Evolutionary conservation across 176 grass and related monocot genomes (phyloP).

Genomic region (Zoysia pacifica): DNA sequence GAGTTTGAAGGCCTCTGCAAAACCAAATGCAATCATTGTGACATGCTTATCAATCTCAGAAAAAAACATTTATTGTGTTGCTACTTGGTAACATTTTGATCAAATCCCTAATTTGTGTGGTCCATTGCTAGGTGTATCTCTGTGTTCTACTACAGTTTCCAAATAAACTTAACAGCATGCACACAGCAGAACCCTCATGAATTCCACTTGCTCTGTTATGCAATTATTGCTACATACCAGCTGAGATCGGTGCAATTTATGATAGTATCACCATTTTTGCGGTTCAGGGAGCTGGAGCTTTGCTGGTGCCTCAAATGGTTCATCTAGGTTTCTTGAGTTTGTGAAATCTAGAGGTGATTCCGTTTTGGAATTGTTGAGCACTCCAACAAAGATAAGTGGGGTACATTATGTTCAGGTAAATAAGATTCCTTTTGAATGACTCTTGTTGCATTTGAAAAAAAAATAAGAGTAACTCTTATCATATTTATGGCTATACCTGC

Average conservation of each 20-base stretch:
- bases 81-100: not conserved
- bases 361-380: conserved; percentile 91
- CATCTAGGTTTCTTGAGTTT: conserved; percentile 92
- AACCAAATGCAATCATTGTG: not conserved
- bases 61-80: not conserved
- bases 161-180: not conserved
- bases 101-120: not conserved
- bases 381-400: conserved; percentile 92
- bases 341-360: conserved; percentile 70
- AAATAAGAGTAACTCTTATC: not conserved
- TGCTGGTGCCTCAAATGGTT: conserved; percentile 73
- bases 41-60: not conserved
- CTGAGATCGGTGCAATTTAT: not conserved
- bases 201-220: conserved; percentile 12
- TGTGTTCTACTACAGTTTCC: not conserved
- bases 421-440: not conserved
- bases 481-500: not conserved
- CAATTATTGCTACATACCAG: conserved; percentile 18
- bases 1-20: not conserved
- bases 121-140: not conserved
- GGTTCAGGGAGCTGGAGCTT: conserved; percentile 87
- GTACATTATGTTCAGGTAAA: conserved; percentile 97
- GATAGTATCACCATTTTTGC: conserved; percentile 34
- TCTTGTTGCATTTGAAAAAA: not conserved
- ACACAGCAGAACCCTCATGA: not conserved